Base-by-base conservation (phyloP, 31 red algal species). In the Asparagopsis taxiformis region DNA sequence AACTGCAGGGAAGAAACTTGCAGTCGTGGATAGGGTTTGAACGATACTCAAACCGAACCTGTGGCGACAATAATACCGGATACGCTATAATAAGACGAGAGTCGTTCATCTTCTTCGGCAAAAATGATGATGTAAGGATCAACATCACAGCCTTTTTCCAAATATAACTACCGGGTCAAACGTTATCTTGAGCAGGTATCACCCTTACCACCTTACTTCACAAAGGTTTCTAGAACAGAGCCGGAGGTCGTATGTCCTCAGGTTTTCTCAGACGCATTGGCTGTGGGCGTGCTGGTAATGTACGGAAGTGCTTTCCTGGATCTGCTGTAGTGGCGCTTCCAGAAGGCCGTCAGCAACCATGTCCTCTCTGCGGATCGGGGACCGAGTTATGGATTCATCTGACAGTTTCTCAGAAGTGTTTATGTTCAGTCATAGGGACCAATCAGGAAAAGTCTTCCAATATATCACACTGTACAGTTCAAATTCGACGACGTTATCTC, bases 1-100 rank as follows among this genome's bases (percentile, higher is more conserved):
- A 51, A 11, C 37, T 39, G 7, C 51, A 20, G 0, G 13, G 13
- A 46, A 13, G 13, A 46, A 37, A 28, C 39, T 51, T 44, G 0
- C 30, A 62, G 38, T 71, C 77, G 19, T 82, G 54, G 25, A 33
- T 82, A 3, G 77, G 77, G 5, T 82, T 71, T 38, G 77, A 82
- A 32, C 64, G 77, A 13, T 62, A 23, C 25, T 17, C 51, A 26
- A 15, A 52, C 10, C 29, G 77, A 3, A 54, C 59, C 10, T 82
- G 77, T 41, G 41, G 53, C 7, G 43, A 70, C 29, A 65, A 44
- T 11, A 41, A 11, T 4, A 34, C 20, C 0, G 77, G 57, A 22
- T 51, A 17, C 23, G 29, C 59, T 3, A 29, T 21, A 0, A 11
- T 82, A 17, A 29, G 7, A 2, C 20, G 57, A 7, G 43, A 57